Evolutionary conservation across 148 eudicot genomes (phyloP), one percentile per base, ranked within the genome.

Genomic region (Bassia scoparia): DNA sequence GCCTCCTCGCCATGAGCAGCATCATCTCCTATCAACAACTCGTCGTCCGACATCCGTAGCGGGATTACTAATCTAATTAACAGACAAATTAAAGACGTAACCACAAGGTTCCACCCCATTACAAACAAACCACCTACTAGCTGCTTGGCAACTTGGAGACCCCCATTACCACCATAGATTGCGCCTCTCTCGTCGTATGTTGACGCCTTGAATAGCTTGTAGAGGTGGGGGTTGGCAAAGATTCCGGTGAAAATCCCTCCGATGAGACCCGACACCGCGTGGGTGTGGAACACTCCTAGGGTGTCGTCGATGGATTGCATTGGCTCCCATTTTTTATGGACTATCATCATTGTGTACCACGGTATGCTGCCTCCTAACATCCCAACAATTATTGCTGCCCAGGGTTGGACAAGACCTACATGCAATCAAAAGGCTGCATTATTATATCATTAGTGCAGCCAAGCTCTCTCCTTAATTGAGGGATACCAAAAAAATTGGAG

Each of bases 1-100:
- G 92, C 92, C 78, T 88, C 92, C 53, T 88, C 92, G 0, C 92
- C 92, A 44, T 88, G 92, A 31, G 88, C 92, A 0, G 92, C 89
- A 29, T 88, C 87, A 46, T 88, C 92, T 7, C 92, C 92, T 3
- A 86, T 78, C 58, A 69, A 53, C 76, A 88, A 54, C 56, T 86
- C 81, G 24, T 84, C 83, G 5, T 88, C 92, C 1, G 89, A 68
- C 89, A 88, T 86, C 10, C 92, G 38, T 27, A 88, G 58, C 2
- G 89, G 89, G 15, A 86, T 73, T 0, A 88, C 29, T 6, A 75
- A 11, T 2, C 77, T 54, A 37, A 88, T 80, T 2, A 73, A n/a
- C 7, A 82, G 29, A 35, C 89, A 86, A 8, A 88, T 84, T 7
- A 88, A 11, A 17, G 88, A 81, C 3, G 92, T 88, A 0, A 43